Conservation (phyloP, 1,284 basidiomycete species). For the Anthracocystis panici-leucophaei region DNA sequence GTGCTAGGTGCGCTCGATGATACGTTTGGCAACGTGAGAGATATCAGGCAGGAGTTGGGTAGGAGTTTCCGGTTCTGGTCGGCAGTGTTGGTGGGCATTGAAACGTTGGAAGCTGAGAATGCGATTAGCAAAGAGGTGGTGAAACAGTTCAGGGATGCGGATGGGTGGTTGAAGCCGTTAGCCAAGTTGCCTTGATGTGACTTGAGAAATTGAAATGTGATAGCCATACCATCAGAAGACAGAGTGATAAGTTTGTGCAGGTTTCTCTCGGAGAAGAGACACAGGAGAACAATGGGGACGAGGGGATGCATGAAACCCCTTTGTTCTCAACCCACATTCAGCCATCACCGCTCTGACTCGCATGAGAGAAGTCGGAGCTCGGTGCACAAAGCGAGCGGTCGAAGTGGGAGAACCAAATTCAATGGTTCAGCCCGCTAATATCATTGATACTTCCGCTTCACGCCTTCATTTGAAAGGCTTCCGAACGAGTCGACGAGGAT, state of each 20-base stretch:
- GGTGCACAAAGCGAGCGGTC: no score
- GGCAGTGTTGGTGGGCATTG: slow-evolving; percentile 86
- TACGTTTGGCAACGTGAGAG: slow-evolving; percentile 89
- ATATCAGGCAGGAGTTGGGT: slow-evolving; percentile 86
- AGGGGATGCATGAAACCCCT: not conserved
- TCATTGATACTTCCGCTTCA: no score
- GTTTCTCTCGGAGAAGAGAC: not conserved
- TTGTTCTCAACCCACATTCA: not conserved
- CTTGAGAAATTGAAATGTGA: not conserved
- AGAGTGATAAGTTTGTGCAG: not conserved
- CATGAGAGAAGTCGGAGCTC: no score
- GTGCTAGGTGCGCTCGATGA: slow-evolving; percentile 92
- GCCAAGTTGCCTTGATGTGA: slow-evolving; percentile 24
- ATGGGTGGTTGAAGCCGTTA: slow-evolving; percentile 83
- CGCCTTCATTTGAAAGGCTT: no score
- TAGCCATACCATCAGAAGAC: not conserved
- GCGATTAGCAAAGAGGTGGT: slow-evolving; percentile 84
- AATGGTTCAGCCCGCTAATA: no score
- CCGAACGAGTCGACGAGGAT: no score
- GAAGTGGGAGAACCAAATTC: no score
- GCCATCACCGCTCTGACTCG: not conserved
- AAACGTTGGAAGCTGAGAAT: slow-evolving; percentile 77
- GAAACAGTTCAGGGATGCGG: slow-evolving; percentile 92
- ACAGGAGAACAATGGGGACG: not conserved
- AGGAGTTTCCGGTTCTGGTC: slow-evolving; percentile 99